Percentiles rank a stretch among this genome's conserved stretches.
These are phyloP conservation scores for Phytophthora sansomeana DNA, from an alignment of 352 stramenopile species.

Conservation along the genomic window DNA sequence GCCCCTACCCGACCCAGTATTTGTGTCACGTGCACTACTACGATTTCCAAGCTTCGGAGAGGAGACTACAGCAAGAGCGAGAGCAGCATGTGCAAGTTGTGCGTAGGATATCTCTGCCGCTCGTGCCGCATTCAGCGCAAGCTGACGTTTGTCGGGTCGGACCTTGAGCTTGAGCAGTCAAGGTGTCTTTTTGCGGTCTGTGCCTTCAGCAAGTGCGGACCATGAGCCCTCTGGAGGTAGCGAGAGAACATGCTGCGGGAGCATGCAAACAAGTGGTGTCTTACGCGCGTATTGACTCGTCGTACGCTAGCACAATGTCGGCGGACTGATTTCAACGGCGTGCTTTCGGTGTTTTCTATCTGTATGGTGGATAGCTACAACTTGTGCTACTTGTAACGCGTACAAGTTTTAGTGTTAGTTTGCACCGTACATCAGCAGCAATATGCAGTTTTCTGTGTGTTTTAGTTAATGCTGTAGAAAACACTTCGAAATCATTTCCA, in stretches of 20 bases:
- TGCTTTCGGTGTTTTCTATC: too few relatives aligned
- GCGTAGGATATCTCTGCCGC: slow-evolving; percentile 43
- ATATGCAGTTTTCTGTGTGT: too few relatives aligned
- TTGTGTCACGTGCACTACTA: slow-evolving; percentile 39
- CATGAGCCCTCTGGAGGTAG: slow-evolving; percentile 37
- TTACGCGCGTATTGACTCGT: slow-evolving; percentile 11
- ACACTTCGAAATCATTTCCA: too few relatives aligned
- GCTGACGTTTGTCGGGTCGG: slow-evolving; percentile 36
- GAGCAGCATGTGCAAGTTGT: slow-evolving; percentile 45
- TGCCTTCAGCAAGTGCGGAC: slow-evolving; percentile 34
- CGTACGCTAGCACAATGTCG: slow-evolving; percentile 12
- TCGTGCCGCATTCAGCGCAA: slow-evolving; percentile 49
- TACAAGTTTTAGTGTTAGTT: too few relatives aligned
- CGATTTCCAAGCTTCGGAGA: slow-evolving; percentile 25
- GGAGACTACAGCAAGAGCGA: slow-evolving; percentile 35
- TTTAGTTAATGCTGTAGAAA: too few relatives aligned
- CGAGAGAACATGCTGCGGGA: slow-evolving; percentile 22
- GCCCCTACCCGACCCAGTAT: slow-evolving; percentile 18
- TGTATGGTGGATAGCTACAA: too few relatives aligned
- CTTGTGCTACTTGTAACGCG: too few relatives aligned
- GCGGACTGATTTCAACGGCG: background rate
- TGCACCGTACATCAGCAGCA: too few relatives aligned
- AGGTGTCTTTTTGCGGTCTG: slow-evolving; percentile 40
- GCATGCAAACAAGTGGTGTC: slow-evolving; percentile 6
- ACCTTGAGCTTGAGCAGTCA: slow-evolving; percentile 37